Evolutionary conservation across 1,284 basidiomycete species (phyloP), one percentile per base, ranked within the genome.

Genomic region (Cystobasidiaceae sp.): DNA sequence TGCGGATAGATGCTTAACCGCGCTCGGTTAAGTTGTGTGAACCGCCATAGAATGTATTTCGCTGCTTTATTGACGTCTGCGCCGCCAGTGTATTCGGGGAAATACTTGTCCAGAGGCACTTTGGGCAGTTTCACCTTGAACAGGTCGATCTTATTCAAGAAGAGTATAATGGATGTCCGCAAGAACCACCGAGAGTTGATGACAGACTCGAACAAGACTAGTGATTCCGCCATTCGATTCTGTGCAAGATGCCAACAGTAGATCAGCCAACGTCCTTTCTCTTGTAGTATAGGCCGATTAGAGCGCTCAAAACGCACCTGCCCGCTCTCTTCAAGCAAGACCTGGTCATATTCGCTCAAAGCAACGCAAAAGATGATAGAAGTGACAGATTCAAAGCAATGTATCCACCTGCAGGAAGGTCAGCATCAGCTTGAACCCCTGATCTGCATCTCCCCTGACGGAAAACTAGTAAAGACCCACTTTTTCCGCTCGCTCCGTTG

Each of bases 161-260:
- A 77, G 34, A 79, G 74, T 50, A 77, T 76, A 49, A 78, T 69
- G 11, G 75, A 76, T 15, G 91, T 93, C 52, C 90, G 83, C 28
- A 91, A 79, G 81, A 98, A 98, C 94, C 94, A 97, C 50, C 91
- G 81, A n/a, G 91, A 92, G 79, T 97, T 97, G 81, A 97, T 93
- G 37, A 98, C 89, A 1, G 86, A 88, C 77, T 97, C 93, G 73
- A 98, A 98, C 9, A 98, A 82, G 5, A 92, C 85, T 0, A 98
- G 81, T 0, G 89, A 91, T 77, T 98, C 94, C 21, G 84, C 84
- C 93, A 98, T 97, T 25, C 93, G 88, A 77, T 97, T 97, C 87
- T 93, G 76, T n/a, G 58, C 90, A 76, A 0, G 69, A 76, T 77
- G 71, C 79, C 78, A 58, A 88, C 37, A 4, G 30, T 33, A 1